Conservation (phyloP, 2,329 filamentous ascomycete genomes). For the Colletotrichum tropicicola region DNA sequence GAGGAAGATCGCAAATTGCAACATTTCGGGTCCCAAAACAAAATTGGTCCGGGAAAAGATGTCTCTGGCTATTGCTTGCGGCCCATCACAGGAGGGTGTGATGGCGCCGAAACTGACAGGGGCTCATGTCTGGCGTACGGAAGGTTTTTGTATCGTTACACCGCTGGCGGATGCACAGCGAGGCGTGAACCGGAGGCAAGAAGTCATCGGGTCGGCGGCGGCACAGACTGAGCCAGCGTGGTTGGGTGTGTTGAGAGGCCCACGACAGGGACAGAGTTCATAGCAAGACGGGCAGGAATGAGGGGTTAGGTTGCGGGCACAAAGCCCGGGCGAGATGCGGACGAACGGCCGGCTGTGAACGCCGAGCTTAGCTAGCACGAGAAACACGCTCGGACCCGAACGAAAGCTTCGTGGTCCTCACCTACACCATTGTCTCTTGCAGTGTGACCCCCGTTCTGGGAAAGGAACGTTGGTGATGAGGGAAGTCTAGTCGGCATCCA, state of each 20-base stretch:
- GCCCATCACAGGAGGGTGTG: neutral
- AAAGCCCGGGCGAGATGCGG: slow-evolving; percentile 1
- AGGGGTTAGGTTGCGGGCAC: neutral
- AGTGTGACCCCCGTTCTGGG: neutral
- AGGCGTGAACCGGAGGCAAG: neutral
- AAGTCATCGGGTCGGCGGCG: neutral
- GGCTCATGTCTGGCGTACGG: slow-evolving; percentile 17
- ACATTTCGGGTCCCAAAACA: slow-evolving; percentile 6
- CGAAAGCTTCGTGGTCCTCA: neutral
- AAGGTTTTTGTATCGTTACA: slow-evolving; percentile 1
- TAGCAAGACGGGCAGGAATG: neutral
- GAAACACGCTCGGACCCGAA: slow-evolving; percentile 20
- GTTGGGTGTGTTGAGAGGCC: neutral
- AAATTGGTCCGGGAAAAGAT: slow-evolving; percentile 20
- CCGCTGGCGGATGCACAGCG: slow-evolving; percentile 10
- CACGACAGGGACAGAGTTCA: slow-evolving; percentile 9
- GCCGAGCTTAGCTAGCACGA: slow-evolving; percentile 17
- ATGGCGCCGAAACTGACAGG: slow-evolving; percentile 4
- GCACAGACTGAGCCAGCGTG: slow-evolving; percentile 2
- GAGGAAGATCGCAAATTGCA: slow-evolving; percentile 24
- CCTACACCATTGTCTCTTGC: neutral
- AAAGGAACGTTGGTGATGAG: too few species aligned
- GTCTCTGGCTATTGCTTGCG: slow-evolving; percentile 14
- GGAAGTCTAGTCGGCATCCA: too few species aligned
- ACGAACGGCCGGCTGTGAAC: slow-evolving; percentile 10